Conservation (phyloP, 2,329 filamentous ascomycete species). For the Calonectria hawksworthii region DNA sequence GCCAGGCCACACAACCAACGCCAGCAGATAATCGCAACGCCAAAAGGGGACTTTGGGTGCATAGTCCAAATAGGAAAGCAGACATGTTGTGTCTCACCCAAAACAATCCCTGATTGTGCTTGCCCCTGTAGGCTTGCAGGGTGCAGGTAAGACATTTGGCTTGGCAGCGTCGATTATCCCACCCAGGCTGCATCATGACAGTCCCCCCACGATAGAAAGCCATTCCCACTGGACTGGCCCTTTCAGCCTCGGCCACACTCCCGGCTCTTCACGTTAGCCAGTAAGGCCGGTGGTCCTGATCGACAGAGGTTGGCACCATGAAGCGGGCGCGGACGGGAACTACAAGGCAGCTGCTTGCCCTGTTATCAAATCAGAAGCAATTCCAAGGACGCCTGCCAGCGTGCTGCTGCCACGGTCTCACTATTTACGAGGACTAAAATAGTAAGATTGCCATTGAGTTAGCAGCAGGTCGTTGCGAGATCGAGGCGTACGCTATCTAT, state of each 20-base stretch:
- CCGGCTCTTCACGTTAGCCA: neutral
- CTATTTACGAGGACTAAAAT: neutral
- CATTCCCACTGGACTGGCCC: neutral
- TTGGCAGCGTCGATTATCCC: conserved; percentile 3
- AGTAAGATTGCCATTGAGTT: conserved; percentile 1
- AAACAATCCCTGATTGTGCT: neutral
- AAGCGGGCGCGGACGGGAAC: neutral
- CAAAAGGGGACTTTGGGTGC: neutral
- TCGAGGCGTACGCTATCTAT: neutral
- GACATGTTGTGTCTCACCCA: neutral
- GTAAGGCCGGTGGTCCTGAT: neutral
- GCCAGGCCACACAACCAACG: neutral
- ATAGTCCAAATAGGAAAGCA: neutral
- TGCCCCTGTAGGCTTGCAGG: conserved; percentile 30
- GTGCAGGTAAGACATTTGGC: conserved; percentile 20
- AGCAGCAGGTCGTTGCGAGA: neutral
- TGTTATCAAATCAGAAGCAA: neutral
- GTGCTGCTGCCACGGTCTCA: neutral
- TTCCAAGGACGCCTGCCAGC: neutral
- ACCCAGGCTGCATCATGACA: conserved; percentile 9
- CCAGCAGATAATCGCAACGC: neutral
- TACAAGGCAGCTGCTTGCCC: neutral
- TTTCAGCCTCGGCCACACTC: neutral
- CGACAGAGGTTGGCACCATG: neutral
- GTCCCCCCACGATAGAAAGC: conserved; percentile 5